A percentile compares a stretch with the other conserved stretches of the same genome.
phyloP scores from a whole-genome alignment of 2,329 filamentous ascomycete genomes.

The Neofusicoccum kwambonambiense region DNA sequence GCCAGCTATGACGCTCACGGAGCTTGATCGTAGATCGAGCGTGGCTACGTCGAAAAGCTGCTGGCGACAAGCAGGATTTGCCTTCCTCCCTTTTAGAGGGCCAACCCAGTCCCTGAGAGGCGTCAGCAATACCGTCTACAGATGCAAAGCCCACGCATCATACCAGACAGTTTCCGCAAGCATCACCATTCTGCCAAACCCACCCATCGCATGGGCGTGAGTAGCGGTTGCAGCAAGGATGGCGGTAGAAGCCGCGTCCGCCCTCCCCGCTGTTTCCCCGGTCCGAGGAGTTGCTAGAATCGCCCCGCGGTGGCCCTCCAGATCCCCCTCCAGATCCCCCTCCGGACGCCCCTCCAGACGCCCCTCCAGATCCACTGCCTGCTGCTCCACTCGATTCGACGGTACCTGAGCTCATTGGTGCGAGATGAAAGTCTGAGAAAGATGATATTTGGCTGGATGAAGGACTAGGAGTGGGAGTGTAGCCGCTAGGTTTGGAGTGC shows the following conservation, averaged over 20 bases:
- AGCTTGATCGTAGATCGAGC: background rate
- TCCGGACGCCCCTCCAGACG: background rate
- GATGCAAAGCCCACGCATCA: background rate
- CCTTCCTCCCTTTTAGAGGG: background rate
- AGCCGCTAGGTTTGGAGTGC: too few relatives aligned
- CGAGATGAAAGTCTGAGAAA: background rate
- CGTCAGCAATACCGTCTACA: background rate
- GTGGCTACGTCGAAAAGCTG: background rate
- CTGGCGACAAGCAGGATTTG: background rate
- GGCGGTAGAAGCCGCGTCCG: background rate
- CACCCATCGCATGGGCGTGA: background rate
- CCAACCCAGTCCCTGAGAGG: background rate
- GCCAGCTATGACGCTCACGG: background rate
- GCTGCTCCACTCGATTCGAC: background rate
- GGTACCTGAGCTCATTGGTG: background rate
- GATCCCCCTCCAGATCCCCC: background rate
- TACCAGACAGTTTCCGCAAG: background rate
- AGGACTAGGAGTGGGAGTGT: background rate
- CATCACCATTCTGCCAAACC: background rate
- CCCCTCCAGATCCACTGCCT: background rate
- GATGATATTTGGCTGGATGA: background rate
- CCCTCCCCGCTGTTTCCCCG: too few relatives aligned
- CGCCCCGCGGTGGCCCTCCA: background rate
- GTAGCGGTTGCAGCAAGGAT: background rate
- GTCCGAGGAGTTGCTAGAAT: background rate